Conservation (phyloP, 2,329 filamentous ascomycete species). For the Exserohilum turcica region DNA sequence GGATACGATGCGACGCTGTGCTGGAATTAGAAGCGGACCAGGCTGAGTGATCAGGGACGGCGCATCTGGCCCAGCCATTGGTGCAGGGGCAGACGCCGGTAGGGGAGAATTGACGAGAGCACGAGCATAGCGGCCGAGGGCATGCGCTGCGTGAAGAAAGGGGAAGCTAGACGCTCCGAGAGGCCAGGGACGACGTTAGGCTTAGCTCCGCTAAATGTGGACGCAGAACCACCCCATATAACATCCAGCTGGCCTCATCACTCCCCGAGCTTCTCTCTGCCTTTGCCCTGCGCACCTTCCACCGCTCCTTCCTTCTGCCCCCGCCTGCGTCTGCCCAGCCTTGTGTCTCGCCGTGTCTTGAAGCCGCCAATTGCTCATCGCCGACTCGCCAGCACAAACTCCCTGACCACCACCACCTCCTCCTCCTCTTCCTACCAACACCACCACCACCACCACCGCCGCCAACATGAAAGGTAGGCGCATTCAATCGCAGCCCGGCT, state of each 20-base stretch:
- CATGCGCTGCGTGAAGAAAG: constrained; percentile 16
- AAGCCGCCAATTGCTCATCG: constrained; percentile 22
- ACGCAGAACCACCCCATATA: constrained; percentile 14
- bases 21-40: constrained; percentile 35
- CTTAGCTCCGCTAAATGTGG: constrained; percentile 19
- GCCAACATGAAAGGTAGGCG: constrained; percentile 50
- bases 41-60: constrained; percentile 27
- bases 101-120: constrained; percentile 15
- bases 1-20: constrained; percentile 20
- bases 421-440: constrained; percentile 9
- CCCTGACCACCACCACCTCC: constrained; percentile 7
- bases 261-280: constrained; percentile 23
- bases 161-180: constrained; percentile 11
- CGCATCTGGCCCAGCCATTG: constrained; percentile 10
- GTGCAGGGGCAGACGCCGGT: constrained; percentile 30
- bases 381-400: constrained; percentile 16
- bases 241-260: constrained; percentile 33
- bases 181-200: constrained; percentile 24
- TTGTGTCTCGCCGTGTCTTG: constrained; percentile 16
- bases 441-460: constrained; percentile 33
- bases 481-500: constrained; percentile 9
- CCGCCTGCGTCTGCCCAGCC: constrained; percentile 1
- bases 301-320: too few relatives aligned
- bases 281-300: constrained; percentile 15
- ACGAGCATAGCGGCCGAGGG: constrained; percentile 19